These are phyloP conservation scores for Penicillium janthinellum DNA, from an alignment of 2,329 filamentous ascomycete species.

Conservation along the genomic window DNA sequence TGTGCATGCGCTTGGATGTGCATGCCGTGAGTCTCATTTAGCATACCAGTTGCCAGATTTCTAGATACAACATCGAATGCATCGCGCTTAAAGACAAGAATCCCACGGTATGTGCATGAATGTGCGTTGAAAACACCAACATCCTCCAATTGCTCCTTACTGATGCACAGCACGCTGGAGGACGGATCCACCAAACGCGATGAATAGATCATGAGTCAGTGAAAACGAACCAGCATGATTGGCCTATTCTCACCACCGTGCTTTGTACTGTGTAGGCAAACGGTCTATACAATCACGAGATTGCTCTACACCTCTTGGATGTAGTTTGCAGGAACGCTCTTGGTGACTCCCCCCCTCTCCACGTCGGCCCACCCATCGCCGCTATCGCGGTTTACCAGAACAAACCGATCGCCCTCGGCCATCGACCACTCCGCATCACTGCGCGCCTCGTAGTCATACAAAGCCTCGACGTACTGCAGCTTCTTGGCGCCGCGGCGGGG, in stretches of 20 bases:
- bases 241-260: background rate
- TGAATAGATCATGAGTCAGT: too few relatives aligned
- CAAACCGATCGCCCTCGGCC: slow-evolving; percentile 86
- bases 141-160: slow-evolving; percentile 21
- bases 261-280: slow-evolving; percentile 3
- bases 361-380: slow-evolving; percentile 98
- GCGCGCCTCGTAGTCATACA: slow-evolving; percentile 89
- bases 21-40: background rate
- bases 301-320: slow-evolving; percentile 67
- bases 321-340: slow-evolving; percentile 93
- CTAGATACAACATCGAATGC: background rate
- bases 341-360: slow-evolving; percentile 82
- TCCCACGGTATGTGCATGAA: background rate
- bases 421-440: slow-evolving; percentile 88
- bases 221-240: background rate
- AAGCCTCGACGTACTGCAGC: slow-evolving; percentile 84
- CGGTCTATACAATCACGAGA: slow-evolving; percentile 4
- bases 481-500: slow-evolving; percentile 91
- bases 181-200: slow-evolving; percentile 2
- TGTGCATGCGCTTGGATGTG: background rate
- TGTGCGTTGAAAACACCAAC: slow-evolving; percentile 15
- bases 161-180: slow-evolving; percentile 24
- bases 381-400: slow-evolving; percentile 81
- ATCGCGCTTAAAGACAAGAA: background rate
- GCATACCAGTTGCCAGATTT: background rate